Percentiles rank a stretch among this genome's conserved stretches.
phyloP scores from a whole-genome alignment of 2,329 filamentous ascomycete genomes.

The Alternaria arbusti region DNA sequence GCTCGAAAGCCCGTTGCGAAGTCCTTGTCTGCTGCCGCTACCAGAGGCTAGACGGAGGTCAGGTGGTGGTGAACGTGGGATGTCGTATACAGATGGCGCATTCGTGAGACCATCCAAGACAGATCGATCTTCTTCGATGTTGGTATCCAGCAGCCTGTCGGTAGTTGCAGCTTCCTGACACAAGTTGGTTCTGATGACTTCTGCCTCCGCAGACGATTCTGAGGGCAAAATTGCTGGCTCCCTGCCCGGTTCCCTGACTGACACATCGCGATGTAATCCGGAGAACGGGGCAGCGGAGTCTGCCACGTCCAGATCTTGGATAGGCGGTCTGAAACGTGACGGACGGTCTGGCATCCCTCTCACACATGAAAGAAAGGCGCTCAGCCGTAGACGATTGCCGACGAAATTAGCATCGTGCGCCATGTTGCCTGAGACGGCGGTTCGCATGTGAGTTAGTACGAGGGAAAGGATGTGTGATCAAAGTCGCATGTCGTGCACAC shows the following conservation, averaged over 20 bases:
- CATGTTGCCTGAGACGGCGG: conserved; percentile 18
- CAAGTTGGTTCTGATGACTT: not conserved
- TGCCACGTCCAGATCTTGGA: not conserved
- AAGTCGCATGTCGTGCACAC: not conserved
- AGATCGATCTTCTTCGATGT: not conserved
- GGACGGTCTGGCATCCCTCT: conserved; percentile 31
- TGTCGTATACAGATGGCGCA: not conserved
- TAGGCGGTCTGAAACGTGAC: conserved; percentile 26
- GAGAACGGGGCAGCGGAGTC: not conserved
- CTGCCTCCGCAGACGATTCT: not conserved
- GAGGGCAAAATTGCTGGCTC: not conserved
- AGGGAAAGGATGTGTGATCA: not conserved
- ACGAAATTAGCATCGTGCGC: conserved; percentile 30
- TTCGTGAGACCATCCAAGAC: not conserved
- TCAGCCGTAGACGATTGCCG: conserved; percentile 31
- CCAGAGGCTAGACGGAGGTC: not conserved
- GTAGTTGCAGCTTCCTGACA: not conserved
- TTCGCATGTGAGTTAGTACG: not conserved
- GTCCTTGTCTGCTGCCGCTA: not conserved
- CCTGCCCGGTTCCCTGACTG: not conserved
- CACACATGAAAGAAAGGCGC: conserved; percentile 32
- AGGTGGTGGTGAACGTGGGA: not conserved
- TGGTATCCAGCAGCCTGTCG: not conserved
- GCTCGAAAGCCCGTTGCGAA: not conserved
- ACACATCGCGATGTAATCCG: not conserved